A percentile compares a stretch with the other conserved stretches of the same genome.
Evolutionary conservation across 1,284 basidiomycete genomes (phyloP).

Genomic region (Caloboletus firmus): DNA sequence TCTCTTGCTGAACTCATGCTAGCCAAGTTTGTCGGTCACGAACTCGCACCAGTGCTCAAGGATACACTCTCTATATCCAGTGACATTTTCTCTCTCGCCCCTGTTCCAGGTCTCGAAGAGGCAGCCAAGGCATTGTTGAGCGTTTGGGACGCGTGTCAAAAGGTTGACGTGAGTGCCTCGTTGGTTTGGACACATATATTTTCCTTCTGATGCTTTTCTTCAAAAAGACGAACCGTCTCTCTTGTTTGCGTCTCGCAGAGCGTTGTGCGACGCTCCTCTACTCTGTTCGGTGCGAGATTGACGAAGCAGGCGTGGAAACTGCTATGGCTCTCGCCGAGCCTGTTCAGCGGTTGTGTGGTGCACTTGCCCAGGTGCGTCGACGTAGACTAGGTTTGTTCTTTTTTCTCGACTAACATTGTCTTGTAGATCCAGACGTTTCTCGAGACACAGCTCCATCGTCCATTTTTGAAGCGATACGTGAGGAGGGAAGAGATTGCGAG

Average conservation of each 20-base stretch:
- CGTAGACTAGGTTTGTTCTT: background rate
- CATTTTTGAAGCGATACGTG: constrained; percentile 78
- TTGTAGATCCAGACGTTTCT: constrained; percentile 52
- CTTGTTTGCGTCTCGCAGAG: constrained; percentile 51
- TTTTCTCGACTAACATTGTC: constrained; percentile 14
- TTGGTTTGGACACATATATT: background rate
- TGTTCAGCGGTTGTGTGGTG: constrained; percentile 40
- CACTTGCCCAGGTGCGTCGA: constrained; percentile 46
- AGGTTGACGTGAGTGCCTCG: constrained; percentile 54
- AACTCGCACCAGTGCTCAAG: constrained; percentile 24
- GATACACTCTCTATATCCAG: constrained; percentile 24
- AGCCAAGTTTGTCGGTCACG: constrained; percentile 24
- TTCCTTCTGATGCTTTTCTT: background rate
- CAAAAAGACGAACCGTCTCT: constrained; percentile 53
- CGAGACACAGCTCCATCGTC: constrained; percentile 58
- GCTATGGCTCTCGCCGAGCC: constrained; percentile 33
- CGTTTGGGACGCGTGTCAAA: constrained; percentile 62
- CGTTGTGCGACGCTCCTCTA: constrained; percentile 53
- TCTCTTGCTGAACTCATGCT: constrained; percentile 1
- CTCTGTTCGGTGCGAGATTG: constrained; percentile 46
- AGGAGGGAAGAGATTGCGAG: constrained; percentile 69
- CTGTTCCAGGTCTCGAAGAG: constrained; percentile 54
- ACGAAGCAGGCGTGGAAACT: constrained; percentile 36
- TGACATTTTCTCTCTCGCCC: constrained; percentile 54
- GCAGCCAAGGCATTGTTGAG: constrained; percentile 52